Conservation (phyloP, 345 rosid species). For the Eucalyptus camaldulensis region DNA sequence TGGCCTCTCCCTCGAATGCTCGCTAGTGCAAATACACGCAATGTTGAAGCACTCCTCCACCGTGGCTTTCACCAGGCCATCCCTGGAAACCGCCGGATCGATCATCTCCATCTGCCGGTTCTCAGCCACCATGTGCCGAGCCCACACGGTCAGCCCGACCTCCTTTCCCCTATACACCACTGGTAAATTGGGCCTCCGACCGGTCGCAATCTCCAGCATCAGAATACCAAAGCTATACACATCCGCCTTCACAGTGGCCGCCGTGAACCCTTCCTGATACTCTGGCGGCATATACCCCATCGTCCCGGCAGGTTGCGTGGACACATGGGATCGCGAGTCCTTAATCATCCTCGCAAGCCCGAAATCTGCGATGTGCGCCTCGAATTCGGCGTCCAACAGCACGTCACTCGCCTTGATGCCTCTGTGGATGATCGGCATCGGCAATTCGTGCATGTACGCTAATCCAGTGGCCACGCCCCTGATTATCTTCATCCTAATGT, state of each 20-base stretch:
- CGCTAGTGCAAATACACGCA: conserved; percentile 43
- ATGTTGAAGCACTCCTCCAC: conserved; percentile 49
- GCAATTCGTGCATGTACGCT: conserved; percentile 46
- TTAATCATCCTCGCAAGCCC: conserved; percentile 56
- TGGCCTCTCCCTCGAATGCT: conserved; percentile 33
- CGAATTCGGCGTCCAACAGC: conserved; percentile 36
- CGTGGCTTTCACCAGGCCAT: conserved; percentile 1
- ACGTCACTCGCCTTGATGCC: conserved; percentile 77
- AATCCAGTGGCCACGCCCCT: conserved; percentile 62
- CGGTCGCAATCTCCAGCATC: conserved; percentile 64
- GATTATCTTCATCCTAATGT: conserved; percentile 29
- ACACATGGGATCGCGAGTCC: conserved; percentile 46
- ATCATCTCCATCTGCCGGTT: conserved; percentile 41
- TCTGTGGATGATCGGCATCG: conserved; percentile 61
- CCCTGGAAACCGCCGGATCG: conserved; percentile 1
- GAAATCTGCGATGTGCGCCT: conserved; percentile 68
- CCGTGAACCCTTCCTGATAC: conserved; percentile 54
- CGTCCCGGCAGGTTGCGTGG: conserved; percentile 78
- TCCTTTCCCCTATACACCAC: conserved; percentile 3
- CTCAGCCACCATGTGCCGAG: conserved; percentile 15
- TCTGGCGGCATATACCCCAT: conserved; percentile 99
- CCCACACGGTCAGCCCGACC: conserved; percentile 49
- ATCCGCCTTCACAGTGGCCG: conserved; percentile 48
- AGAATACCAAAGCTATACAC: conserved; percentile 75
- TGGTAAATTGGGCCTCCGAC: conserved; percentile 55